Conservation (phyloP, 441 rosid genomes). For the Eutrema salsugineum region DNA sequence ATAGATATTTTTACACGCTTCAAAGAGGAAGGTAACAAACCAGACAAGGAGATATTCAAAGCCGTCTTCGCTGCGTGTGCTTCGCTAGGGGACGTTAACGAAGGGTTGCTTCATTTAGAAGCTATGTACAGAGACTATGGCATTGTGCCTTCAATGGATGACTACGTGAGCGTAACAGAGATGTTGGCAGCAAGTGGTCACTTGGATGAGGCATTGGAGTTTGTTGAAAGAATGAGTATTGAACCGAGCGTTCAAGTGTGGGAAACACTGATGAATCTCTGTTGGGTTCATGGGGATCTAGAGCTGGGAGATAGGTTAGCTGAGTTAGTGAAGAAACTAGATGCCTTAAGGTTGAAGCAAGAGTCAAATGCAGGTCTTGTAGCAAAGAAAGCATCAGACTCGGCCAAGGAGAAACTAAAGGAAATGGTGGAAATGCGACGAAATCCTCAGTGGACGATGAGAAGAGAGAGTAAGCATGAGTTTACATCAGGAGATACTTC, state of each 20-base stretch:
- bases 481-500: slow-evolving; percentile 77
- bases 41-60: slow-evolving; percentile 57
- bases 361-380: slow-evolving; percentile 70
- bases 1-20: slow-evolving; percentile 57
- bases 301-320: slow-evolving; percentile 76
- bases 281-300: slow-evolving; percentile 63
- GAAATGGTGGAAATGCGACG: neutral
- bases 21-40: slow-evolving; percentile 55
- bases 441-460: too few species aligned
- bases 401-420: neutral
- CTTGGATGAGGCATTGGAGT: slow-evolving; percentile 75
- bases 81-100: slow-evolving; percentile 50
- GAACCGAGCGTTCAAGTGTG: slow-evolving; percentile 55
- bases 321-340: slow-evolving; percentile 51
- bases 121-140: slow-evolving; percentile 59
- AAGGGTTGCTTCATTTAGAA: slow-evolving; percentile 69
- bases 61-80: slow-evolving; percentile 58
- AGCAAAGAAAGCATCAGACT: slow-evolving; percentile 27
- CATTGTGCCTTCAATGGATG: slow-evolving; percentile 57
- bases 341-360: slow-evolving; percentile 44
- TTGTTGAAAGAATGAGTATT: slow-evolving; percentile 53
- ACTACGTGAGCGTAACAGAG: slow-evolving; percentile 50
- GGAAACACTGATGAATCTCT: slow-evolving; percentile 64
- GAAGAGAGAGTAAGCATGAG: slow-evolving; percentile 37
- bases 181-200: slow-evolving; percentile 67